Evolutionary conservation across 1,284 basidiomycete genomes (phyloP).

Genomic region (Sporisorium reilianum): DNA sequence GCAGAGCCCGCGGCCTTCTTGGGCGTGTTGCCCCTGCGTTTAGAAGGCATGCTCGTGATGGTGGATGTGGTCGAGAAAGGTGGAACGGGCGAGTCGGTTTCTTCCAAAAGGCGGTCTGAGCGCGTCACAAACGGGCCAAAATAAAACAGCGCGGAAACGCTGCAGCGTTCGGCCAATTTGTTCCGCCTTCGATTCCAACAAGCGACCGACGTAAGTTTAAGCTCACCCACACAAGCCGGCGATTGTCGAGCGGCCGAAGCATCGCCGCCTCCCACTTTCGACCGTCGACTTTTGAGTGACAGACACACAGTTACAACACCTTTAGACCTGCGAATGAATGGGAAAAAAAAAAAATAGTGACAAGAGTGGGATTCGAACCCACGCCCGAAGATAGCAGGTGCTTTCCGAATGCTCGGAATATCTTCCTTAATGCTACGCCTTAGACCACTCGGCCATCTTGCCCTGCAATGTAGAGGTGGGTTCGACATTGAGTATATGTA

Average conservation of each 20-base stretch:
- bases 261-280: too few species aligned
- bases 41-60: conserved; percentile 28
- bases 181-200: not conserved
- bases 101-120: conserved; percentile 9
- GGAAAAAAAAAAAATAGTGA: conserved; percentile 50
- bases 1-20: conserved; percentile 29
- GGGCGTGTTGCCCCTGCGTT: conserved; percentile 37
- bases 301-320: not conserved
- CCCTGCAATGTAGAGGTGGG: conserved; percentile 14
- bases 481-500: conserved; percentile 3
- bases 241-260: too few species aligned
- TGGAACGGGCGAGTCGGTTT: conserved; percentile 4
- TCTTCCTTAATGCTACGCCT: conserved; percentile 65
- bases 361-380: conserved; percentile 70
- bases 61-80: conserved; percentile 9
- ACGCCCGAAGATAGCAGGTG: conserved; percentile 66
- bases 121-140: not conserved
- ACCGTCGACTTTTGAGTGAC: not conserved
- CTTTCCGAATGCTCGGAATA: conserved; percentile 26
- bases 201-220: not conserved
- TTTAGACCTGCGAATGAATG: too few species aligned
- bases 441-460: conserved; percentile 70
- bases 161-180: not conserved
- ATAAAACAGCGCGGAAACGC: not conserved
- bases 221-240: too few species aligned